Conservation (phyloP, 805 yeast species). For the Teunomyces barrocoloradensis region DNA sequence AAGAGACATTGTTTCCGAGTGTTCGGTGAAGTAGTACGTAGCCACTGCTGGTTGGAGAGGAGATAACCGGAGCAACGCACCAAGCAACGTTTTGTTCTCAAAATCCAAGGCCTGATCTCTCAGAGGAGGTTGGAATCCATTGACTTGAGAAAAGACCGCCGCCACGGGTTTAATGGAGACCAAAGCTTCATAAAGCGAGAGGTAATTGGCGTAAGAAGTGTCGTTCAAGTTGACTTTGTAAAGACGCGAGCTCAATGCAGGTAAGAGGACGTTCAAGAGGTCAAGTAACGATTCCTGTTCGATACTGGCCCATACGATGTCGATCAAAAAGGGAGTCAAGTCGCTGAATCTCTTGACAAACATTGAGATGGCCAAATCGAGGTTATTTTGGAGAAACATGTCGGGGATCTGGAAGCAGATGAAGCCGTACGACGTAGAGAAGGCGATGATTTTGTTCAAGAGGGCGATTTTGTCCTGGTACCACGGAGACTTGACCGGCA, state of each 20-base stretch:
- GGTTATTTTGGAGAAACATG: constrained; percentile 45
- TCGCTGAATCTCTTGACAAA: constrained; percentile 21
- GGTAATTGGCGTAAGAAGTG: constrained; percentile 49
- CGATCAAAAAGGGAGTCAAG: constrained; percentile 46
- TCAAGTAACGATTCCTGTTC: constrained; percentile 68
- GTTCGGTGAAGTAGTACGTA: constrained; percentile 40
- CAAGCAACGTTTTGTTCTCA: constrained; percentile 66
- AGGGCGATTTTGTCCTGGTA: constrained; percentile 36
- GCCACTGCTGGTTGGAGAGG: constrained; percentile 62
- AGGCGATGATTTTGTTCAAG: constrained; percentile 47
- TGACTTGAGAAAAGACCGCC: constrained; percentile 52
- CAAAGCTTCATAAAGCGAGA: constrained; percentile 57
- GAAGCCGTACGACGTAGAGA: constrained; percentile 60
- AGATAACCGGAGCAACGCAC: constrained; percentile 73
- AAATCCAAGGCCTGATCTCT: constrained; percentile 45
- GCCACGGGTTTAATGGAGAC: constrained; percentile 63
- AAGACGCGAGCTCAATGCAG: constrained; percentile 38
- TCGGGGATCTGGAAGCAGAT: constrained; percentile 70
- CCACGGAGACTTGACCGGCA: constrained; percentile 40
- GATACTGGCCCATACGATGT: constrained; percentile 54
- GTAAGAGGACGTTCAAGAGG: constrained; percentile 53
- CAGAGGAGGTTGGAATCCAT: constrained; percentile 50
- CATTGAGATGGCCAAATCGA: constrained; percentile 24
- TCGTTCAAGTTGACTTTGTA: constrained; percentile 45
- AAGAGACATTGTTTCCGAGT: constrained; percentile 18